Base-by-base conservation (phyloP, 1,139 yeast species). In the Pneumocystis jirovecii region DNA sequence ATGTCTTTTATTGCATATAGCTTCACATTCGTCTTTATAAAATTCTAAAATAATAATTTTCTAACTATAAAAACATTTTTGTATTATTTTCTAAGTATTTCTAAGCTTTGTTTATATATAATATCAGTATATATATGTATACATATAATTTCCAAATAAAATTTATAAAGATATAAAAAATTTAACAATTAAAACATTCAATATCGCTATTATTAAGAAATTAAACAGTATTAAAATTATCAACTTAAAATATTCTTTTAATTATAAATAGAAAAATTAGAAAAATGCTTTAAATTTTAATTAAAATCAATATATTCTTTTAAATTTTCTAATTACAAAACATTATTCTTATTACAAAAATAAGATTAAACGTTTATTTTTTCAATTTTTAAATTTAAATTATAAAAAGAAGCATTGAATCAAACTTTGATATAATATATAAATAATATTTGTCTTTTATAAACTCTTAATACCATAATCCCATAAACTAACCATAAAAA, bases 1-100 rank as follows among this genome's bases (percentile, higher is more conserved):
- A 65, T 76, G 76, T 64, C 69, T 78, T 50, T 68, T 77, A 63
- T 70, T 78, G 40, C 64, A 50, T 50, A 50, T 50, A 19, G 25
- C 21, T 15, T 61, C 63, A 29, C 29, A 21, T 40, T 29, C 15
- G 15, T 40, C 44, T 40, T 44, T 10, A 44, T 50, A 25, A 50
- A 50, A 50, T 25, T 15, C 10, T 50, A 50, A 50, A 50, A 10
- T 29, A 19, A 12, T 44, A 10, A 40, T 50, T 50, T 6, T 44
- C 56, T 21, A 19, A 44, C 5, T 44, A 10, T 17, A 44, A 21
- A 21, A 44, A 44, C 25, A 21, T 44, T 44, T n/a, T 19, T 42
- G 19, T 42, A 31, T 31, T 31, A 31, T 31, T 31, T 4, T 37
- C 37, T 37, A 37, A 37, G 7, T 37, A 37, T 37, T 25, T 25